Conservation (phyloP, 2,329 filamentous ascomycete species). For the Parafenestella ontariensis region DNA sequence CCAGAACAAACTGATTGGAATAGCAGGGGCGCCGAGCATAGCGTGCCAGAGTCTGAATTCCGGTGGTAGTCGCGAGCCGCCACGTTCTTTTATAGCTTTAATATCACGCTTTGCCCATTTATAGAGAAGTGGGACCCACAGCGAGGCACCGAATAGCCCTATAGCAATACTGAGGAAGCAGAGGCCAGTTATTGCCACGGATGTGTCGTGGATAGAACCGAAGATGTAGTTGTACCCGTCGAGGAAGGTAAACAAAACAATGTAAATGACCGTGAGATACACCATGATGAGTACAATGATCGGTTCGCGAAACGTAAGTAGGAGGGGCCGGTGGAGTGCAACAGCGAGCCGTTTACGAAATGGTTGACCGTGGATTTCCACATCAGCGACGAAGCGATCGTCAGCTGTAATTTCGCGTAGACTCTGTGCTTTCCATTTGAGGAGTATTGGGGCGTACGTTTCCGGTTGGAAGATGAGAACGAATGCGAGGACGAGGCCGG, state of each 20-base stretch:
- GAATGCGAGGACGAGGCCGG: conserved; percentile 18
- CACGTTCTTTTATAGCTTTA: conserved; percentile 49
- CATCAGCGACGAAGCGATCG: conserved; percentile 53
- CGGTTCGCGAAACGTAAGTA: conserved; percentile 49
- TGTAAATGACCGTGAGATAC: conserved; percentile 62
- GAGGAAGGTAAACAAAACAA: conserved; percentile 62
- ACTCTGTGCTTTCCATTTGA: conserved; percentile 46
- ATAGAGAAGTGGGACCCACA: conserved; percentile 56
- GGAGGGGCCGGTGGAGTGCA: conserved; percentile 53
- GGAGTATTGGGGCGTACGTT: conserved; percentile 27
- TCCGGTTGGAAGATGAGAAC: conserved; percentile 30
- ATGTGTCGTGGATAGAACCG: conserved; percentile 56
- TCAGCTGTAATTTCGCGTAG: conserved; percentile 45
- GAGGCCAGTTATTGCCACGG: conserved; percentile 54
- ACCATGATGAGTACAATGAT: conserved; percentile 59
- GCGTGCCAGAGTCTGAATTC: conserved; percentile 63
- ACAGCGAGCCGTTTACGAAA: conserved; percentile 47
- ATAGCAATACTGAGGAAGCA: conserved; percentile 58
- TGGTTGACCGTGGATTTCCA: conserved; percentile 51
- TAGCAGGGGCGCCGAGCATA: conserved; percentile 58
- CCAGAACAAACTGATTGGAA: conserved; percentile 64
- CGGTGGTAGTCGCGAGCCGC: conserved; percentile 53
- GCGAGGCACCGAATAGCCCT: conserved; percentile 46
- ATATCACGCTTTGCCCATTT: conserved; percentile 54
- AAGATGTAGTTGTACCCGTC: conserved; percentile 62